Conservation (phyloP, 2,329 filamentous ascomycete genomes). For the Fusarium beomiforme region DNA sequence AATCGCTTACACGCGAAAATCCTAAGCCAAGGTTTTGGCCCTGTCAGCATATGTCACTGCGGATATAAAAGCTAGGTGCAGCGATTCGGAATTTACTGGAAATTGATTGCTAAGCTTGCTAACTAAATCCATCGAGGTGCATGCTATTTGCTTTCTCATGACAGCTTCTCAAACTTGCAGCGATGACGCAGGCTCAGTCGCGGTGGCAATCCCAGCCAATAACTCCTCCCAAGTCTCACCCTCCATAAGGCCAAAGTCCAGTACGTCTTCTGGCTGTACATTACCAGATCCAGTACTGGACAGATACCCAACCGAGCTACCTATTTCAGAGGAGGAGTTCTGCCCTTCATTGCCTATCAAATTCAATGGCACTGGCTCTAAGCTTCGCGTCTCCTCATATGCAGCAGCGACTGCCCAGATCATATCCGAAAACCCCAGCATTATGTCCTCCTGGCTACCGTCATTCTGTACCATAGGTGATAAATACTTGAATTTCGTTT, state of each 20-base stretch:
- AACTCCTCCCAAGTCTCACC: conserved; percentile 14
- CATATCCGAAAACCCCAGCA: conserved; percentile 3
- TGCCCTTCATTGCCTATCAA: background rate
- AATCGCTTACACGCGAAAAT: background rate
- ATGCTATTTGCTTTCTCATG: too few species aligned
- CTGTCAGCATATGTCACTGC: background rate
- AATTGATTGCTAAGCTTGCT: background rate
- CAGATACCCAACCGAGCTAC: conserved; percentile 4
- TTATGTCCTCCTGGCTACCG: background rate
- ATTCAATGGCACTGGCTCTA: background rate
- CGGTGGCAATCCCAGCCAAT: background rate
- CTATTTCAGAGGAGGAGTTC: background rate
- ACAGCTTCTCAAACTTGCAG: background rate
- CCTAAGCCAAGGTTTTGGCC: background rate
- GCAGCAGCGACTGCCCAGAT: conserved; percentile 7
- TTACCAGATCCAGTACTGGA: conserved; percentile 5
- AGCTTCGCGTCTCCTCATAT: background rate
- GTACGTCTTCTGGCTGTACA: background rate
- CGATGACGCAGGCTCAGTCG: background rate
- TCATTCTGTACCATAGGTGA: background rate
- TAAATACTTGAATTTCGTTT: background rate
- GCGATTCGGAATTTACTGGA: background rate
- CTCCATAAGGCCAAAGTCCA: background rate
- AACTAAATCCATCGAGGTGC: background rate
- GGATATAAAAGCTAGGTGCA: background rate